Base-by-base conservation (phyloP, 225 moss, liverwort and hornwort genomes). In the Bryum argenteum region DNA sequence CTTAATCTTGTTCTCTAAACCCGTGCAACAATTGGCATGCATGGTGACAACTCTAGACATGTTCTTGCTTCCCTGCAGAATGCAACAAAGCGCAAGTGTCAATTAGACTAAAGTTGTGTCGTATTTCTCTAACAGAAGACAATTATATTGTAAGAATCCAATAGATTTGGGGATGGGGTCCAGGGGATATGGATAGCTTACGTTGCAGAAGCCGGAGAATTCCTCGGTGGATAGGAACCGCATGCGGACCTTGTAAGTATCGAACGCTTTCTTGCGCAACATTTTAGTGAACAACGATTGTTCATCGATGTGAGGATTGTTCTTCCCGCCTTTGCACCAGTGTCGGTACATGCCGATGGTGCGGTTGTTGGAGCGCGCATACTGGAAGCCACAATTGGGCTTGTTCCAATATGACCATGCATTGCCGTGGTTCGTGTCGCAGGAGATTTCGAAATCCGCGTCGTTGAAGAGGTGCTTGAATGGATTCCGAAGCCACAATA, bases 151-250 rank as follows among this genome's bases (percentile, higher is more conserved):
- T 26, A 26, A 4, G 4, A 26, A 26, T 26, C 26, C 26, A 2
- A 26, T 2, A 26, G 26, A 26, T 2, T 26, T 26, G 26, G 26
- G 4, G 26, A 2, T 26, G 2, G 26, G 4, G 4, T 26, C 26
- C 26, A 26, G 26, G 26, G 26, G 2, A 4, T 2, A 26, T 26
- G 26, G 26, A 26, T 26, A 26, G 4, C 26, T 26, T 71, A 90
- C 94, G 75, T 97, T 55, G 33, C 96, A 97, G 6, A 93, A 90
- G 14, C 96, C 96, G 54, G 91, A 94, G 66, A 94, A 94, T 1
- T 15, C 75, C 0, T 71, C 74, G 0, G 94, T 90, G 10, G 89
- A 54, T 14, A 97, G 70, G 38, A 94, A 97, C 18, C 50, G 72
- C 17, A 93, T 19, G 45, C 78, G 79, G 55, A 90, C 76, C 8